These are phyloP conservation scores for Roridomyces roridus DNA, from an alignment of 768 basidiomycete genomes.

Conservation along the genomic window DNA sequence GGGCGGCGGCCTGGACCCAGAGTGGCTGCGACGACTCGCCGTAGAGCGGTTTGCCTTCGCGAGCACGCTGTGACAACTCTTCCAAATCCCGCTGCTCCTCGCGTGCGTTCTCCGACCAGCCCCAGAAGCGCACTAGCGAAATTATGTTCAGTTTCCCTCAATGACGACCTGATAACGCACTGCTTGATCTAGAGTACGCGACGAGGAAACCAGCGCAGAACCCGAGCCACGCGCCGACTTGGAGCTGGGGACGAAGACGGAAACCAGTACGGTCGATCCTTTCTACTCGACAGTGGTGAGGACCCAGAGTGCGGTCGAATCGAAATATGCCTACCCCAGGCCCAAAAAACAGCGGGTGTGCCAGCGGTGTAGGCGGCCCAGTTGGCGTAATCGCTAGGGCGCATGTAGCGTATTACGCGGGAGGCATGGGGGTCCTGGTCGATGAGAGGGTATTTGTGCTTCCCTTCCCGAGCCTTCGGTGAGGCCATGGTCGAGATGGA, in stretches of 20 bases:
- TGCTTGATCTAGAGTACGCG: constrained; percentile 89
- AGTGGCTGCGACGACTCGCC: constrained; percentile 81
- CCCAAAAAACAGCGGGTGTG: constrained; percentile 80
- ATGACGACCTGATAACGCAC: constrained; percentile 54
- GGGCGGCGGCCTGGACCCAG: constrained; percentile 88
- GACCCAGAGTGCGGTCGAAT: not conserved
- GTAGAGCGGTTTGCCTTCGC: constrained; percentile 84
- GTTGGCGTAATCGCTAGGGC: constrained; percentile 83
- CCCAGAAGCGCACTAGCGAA: constrained; percentile 89
- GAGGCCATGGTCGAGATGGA: not conserved
- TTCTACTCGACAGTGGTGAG: constrained; percentile 39
- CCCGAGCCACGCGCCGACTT: constrained; percentile 77
- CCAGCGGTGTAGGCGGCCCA: constrained; percentile 85
- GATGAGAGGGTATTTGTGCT: constrained; percentile 87
- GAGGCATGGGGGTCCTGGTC: constrained; percentile 91
- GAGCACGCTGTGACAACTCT: constrained; percentile 78
- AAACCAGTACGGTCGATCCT: constrained; percentile 53
- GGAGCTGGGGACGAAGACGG: constrained; percentile 43
- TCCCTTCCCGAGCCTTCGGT: constrained; percentile 54
- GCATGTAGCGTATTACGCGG: constrained; percentile 89
- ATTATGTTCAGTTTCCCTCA: constrained; percentile 11
- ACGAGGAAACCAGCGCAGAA: constrained; percentile 91
- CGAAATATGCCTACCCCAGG: constrained; percentile 70
- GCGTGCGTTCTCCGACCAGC: constrained; percentile 87
- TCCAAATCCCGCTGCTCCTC: constrained; percentile 80